A percentile compares a stretch with the other conserved stretches of the same genome.
Conservation (phyloP, 75 land plant genomes). For the Selaginella moellendorffii region DNA sequence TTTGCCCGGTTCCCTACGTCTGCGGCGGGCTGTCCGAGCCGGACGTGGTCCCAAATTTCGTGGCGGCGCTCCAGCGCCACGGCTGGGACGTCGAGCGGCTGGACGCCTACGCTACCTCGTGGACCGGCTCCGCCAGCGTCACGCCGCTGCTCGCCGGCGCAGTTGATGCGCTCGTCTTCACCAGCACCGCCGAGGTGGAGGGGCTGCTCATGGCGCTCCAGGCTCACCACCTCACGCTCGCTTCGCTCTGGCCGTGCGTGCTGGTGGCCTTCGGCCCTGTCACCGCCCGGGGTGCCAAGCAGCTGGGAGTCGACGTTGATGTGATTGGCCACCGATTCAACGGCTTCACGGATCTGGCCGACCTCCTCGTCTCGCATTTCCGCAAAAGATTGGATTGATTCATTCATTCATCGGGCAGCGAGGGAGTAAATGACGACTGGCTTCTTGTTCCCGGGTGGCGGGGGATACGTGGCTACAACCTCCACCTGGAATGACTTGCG, state of each 20-base stretch:
- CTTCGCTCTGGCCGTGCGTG: constrained; percentile 13
- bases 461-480: constrained; percentile 35
- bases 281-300: constrained; percentile 44
- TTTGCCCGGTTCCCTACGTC: constrained; percentile 56
- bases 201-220: constrained; percentile 45
- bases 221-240: constrained; percentile 30
- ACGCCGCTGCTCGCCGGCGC: neutral
- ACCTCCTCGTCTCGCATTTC: neutral
- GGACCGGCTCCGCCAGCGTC: constrained; percentile 44
- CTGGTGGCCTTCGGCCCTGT: constrained; percentile 69
- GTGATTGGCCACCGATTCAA: constrained; percentile 32
- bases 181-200: constrained; percentile 64
- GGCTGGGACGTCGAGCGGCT: constrained; percentile 42
- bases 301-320: constrained; percentile 39
- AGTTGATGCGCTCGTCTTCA: constrained; percentile 60
- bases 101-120: constrained; percentile 46
- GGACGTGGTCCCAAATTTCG: constrained; percentile 47
- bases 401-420: neutral
- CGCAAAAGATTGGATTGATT: neutral
- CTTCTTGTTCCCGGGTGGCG: constrained; percentile 26
- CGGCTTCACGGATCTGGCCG: constrained; percentile 22
- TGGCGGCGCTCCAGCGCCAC: constrained; percentile 15
- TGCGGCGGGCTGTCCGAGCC: constrained; percentile 43
- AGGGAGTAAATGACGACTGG: constrained; percentile 61
- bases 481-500: constrained; percentile 53